These are phyloP conservation scores for Brassica juncea DNA, from an alignment of 345 rosid genomes.

Conservation along the genomic window DNA sequence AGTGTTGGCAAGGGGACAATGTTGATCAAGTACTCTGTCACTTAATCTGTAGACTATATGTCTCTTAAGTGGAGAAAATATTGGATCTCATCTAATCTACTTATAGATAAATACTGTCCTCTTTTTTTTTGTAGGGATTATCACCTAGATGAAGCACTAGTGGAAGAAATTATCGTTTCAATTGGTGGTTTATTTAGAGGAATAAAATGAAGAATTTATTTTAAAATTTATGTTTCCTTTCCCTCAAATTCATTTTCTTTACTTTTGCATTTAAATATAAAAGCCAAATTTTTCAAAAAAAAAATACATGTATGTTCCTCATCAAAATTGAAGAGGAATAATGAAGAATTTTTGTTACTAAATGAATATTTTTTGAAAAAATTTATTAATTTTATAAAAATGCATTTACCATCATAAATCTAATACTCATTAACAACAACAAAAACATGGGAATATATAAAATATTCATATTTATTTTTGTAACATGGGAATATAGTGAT, in stretches of 20 bases:
- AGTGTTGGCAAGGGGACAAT: constrained; percentile 7
- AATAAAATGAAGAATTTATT: neutral
- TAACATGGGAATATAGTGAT: too few relatives aligned
- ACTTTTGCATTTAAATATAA: too few relatives aligned
- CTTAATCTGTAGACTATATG: neutral
- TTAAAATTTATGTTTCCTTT: neutral
- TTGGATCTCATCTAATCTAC: constrained; percentile 29
- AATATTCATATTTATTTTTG: too few relatives aligned
- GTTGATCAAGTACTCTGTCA: neutral
- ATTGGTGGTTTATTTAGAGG: neutral
- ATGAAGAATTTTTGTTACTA: neutral
- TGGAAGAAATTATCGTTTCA: neutral
- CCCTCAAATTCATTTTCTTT: neutral
- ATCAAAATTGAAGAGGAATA: neutral
- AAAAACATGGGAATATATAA: too few relatives aligned
- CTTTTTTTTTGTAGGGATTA: neutral
- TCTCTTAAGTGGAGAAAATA: constrained; percentile 24
- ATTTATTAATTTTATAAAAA: too few relatives aligned
- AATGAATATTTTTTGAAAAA: too few relatives aligned
- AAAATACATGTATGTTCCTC: neutral
- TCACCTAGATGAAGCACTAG: constrained; percentile 1
- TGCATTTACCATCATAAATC: too few relatives aligned
- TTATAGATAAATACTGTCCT: neutral
- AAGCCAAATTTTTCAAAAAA: too few relatives aligned
- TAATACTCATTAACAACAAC: too few relatives aligned